These are phyloP conservation scores for Candida dubliniensis DNA, from an alignment of 1,139 yeast species.

Conservation along the genomic window DNA sequence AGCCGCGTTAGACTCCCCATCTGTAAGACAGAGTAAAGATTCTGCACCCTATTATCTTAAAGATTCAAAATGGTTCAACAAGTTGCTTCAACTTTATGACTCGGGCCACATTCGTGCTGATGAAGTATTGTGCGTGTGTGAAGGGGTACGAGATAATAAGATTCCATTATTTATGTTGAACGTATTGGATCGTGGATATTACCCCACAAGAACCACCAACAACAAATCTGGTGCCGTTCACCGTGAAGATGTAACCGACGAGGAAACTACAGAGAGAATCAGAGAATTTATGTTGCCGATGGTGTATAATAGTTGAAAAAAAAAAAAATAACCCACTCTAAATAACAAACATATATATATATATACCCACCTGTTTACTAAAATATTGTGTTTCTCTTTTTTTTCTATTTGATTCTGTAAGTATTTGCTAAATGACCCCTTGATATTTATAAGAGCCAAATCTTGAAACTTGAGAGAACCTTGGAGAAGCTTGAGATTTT, in stretches of 20 bases:
- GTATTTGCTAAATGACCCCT: no score
- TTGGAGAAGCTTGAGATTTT: not conserved
- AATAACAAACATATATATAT: not conserved
- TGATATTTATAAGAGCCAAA: conserved; percentile 2
- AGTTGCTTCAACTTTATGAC: conserved; percentile 32
- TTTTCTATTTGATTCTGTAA: not conserved
- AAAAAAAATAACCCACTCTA: not conserved
- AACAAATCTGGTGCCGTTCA: conserved; percentile 4
- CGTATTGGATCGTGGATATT: conserved; percentile 36
- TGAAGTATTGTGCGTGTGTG: conserved; percentile 38
- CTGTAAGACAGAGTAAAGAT: conserved; percentile 22
- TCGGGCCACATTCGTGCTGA: conserved; percentile 28
- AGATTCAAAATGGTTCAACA: conserved; percentile 44
- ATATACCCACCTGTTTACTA: not conserved
- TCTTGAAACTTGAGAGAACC: conserved; percentile 1
- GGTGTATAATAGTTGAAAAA: conserved; percentile 20
- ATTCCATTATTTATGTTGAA: conserved; percentile 42
- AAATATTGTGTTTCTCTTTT: not conserved
- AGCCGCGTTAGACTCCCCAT: conserved; percentile 38
- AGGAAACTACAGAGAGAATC: conserved; percentile 34
- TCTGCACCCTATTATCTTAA: conserved; percentile 33
- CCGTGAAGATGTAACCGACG: conserved; percentile 28
- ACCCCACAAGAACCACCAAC: conserved; percentile 21
- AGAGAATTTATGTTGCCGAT: conserved; percentile 41
- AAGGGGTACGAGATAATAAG: conserved; percentile 42